A percentile compares a stretch with the other conserved stretches of the same genome.
Conservation (phyloP, 2,329 filamentous ascomycete species). For the Malbranchea cinnamomea region DNA sequence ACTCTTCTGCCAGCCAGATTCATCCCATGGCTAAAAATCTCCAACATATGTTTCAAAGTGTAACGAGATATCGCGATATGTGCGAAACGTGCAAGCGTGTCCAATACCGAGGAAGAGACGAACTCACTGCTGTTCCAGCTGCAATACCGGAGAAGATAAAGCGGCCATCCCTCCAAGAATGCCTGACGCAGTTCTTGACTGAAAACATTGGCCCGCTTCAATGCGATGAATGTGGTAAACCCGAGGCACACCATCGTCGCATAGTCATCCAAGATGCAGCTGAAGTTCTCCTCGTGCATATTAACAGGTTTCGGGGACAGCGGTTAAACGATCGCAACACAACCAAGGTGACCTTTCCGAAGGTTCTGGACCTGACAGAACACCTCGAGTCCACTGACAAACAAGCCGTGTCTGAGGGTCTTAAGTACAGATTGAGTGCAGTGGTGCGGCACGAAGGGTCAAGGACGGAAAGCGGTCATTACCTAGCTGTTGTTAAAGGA, state of each 20-base stretch:
- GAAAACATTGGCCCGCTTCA: too few species aligned
- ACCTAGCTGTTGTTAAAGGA: constrained; percentile 5
- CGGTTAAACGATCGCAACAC: background rate
- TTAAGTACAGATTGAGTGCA: constrained; percentile 7
- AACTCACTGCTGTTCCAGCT: constrained; percentile 1
- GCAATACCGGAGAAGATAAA: constrained; percentile 1
- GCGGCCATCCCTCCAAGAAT: background rate
- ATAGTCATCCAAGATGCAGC: constrained; percentile 8
- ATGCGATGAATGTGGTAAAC: too few species aligned
- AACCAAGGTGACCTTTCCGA: constrained; percentile 5
- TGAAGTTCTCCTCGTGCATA: constrained; percentile 9
- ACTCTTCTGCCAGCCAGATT: background rate
- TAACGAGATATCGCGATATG: constrained; percentile 3
- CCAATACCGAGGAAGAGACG: background rate
- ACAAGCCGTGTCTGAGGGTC: constrained; percentile 1
- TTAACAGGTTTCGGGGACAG: constrained; percentile 5
- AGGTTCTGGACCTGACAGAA: constrained; percentile 8
- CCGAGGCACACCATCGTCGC: background rate
- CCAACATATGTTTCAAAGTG: constrained; percentile 7
- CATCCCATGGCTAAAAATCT: background rate
- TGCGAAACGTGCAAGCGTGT: constrained; percentile 5
- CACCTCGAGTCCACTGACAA: constrained; percentile 2
- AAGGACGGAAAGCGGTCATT: constrained; percentile 5
- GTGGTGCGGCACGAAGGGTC: constrained; percentile 6
- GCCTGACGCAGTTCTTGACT: too few species aligned